These are phyloP conservation scores for Cystobasidium tubakii DNA, from an alignment of 768 basidiomycete species.

Conservation along the genomic window DNA sequence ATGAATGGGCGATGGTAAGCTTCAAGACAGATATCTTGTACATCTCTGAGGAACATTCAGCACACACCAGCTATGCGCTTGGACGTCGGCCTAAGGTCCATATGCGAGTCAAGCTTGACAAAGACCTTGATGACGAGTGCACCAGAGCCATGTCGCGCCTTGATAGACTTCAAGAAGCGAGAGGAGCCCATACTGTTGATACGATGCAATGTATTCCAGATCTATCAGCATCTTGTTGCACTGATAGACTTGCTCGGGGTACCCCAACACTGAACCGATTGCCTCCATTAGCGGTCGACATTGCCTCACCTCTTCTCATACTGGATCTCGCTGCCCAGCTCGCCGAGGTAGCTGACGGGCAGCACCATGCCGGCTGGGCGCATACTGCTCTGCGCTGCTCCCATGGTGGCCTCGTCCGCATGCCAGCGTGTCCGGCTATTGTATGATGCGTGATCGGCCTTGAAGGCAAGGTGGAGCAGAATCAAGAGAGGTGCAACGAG, in stretches of 20 bases:
- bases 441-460: background rate
- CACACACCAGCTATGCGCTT: constrained; percentile 64
- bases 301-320: constrained; percentile 78
- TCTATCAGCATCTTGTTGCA: background rate
- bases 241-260: too few relatives aligned
- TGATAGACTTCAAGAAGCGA: constrained; percentile 76
- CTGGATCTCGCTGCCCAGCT: constrained; percentile 75
- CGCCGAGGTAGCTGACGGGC: constrained; percentile 54
- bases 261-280: background rate
- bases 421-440: background rate
- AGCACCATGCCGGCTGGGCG: constrained; percentile 25
- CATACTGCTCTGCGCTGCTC: constrained; percentile 33
- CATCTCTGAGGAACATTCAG: background rate
- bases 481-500: background rate
- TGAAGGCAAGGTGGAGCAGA: background rate
- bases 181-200: constrained; percentile 63
- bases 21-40: background rate
- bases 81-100: constrained; percentile 69
- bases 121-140: constrained; percentile 85
- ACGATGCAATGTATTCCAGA: too few relatives aligned
- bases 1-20: background rate
- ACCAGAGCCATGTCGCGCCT: constrained; percentile 62
- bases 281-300: background rate
- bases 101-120: constrained; percentile 81
- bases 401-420: constrained; percentile 16